phyloP scores from a whole-genome alignment of 139 green algal species.

The Tetradesmus lagerheimii region DNA sequence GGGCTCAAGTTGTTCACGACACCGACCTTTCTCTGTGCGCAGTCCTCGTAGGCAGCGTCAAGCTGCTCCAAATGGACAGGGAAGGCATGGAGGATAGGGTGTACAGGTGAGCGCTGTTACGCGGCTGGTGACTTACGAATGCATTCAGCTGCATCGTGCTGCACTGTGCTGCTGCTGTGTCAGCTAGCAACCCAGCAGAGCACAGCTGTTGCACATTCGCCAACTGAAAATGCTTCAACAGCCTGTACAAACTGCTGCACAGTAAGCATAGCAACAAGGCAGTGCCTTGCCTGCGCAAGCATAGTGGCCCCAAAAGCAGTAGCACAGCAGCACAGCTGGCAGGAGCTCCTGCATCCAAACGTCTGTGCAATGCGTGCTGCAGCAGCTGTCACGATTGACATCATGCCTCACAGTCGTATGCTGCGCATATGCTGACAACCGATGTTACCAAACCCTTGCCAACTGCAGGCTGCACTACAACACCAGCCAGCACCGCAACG shows the following conservation, averaged over 20 bases:
- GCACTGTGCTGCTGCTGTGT: neutral
- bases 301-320: too few relatives aligned
- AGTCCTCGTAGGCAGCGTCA: slow-evolving; percentile 50
- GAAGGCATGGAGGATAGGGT: slow-evolving; percentile 69
- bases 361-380: too few relatives aligned
- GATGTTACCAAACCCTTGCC: neutral
- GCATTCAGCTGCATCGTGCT: neutral
- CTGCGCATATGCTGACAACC: neutral
- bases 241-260: too few relatives aligned
- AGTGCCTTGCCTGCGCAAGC: too few relatives aligned
- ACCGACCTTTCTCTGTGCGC: neutral
- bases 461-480: slow-evolving; percentile 65
- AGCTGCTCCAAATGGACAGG: slow-evolving; percentile 55
- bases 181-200: neutral
- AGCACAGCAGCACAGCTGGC: too few relatives aligned
- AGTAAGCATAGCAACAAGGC: too few relatives aligned
- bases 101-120: slow-evolving; percentile 48
- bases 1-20: neutral
- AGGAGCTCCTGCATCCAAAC: too few relatives aligned
- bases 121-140: neutral
- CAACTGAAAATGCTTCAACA: too few relatives aligned
- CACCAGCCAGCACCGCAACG: slow-evolving; percentile 57
- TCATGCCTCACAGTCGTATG: too few relatives aligned
- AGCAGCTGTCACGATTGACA: too few relatives aligned
- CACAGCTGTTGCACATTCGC: neutral